Percentiles rank a stretch among this genome's conserved stretches.
Conservation (phyloP, 768 basidiomycete genomes). For the Rossbeevera mucosa region DNA sequence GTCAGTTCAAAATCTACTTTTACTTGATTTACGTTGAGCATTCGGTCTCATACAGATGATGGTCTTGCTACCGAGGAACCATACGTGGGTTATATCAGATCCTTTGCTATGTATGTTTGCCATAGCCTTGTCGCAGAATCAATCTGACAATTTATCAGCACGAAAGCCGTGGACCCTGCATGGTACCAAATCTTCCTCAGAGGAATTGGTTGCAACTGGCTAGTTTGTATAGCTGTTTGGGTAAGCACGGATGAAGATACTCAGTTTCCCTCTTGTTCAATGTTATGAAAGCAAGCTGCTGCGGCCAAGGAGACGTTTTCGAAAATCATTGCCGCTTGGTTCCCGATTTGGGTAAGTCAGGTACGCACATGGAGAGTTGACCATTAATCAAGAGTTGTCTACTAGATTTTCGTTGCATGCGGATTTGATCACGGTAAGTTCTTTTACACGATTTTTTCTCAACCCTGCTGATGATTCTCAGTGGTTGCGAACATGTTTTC, state of each 20-base stretch:
- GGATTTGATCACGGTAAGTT: constrained; percentile 63
- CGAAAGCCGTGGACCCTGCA: constrained; percentile 58
- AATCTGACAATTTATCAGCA: constrained; percentile 32
- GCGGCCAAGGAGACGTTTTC: constrained; percentile 65
- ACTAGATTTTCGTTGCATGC: constrained; percentile 64
- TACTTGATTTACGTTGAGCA: background rate
- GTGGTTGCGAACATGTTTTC: constrained; percentile 78
- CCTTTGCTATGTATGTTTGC: constrained; percentile 53
- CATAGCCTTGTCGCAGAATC: background rate
- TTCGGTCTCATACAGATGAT: constrained; percentile 37
- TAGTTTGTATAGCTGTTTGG: constrained; percentile 71
- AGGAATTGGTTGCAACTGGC: constrained; percentile 75
- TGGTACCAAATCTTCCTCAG: constrained; percentile 74
- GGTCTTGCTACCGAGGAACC: constrained; percentile 58
- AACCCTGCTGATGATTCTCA: constrained; percentile 18
- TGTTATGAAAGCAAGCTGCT: constrained; percentile 53
- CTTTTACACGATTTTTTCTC: background rate
- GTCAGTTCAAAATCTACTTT: constrained; percentile 35
- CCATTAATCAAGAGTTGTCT: background rate
- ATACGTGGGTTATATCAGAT: constrained; percentile 48
- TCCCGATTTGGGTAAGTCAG: constrained; percentile 63
- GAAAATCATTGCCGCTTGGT: constrained; percentile 66
- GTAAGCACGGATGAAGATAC: constrained; percentile 34
- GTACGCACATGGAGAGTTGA: background rate
- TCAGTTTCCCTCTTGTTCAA: background rate